phyloP scores from a whole-genome alignment of 805 yeast genomes.

The Ogataea methanolica region DNA sequence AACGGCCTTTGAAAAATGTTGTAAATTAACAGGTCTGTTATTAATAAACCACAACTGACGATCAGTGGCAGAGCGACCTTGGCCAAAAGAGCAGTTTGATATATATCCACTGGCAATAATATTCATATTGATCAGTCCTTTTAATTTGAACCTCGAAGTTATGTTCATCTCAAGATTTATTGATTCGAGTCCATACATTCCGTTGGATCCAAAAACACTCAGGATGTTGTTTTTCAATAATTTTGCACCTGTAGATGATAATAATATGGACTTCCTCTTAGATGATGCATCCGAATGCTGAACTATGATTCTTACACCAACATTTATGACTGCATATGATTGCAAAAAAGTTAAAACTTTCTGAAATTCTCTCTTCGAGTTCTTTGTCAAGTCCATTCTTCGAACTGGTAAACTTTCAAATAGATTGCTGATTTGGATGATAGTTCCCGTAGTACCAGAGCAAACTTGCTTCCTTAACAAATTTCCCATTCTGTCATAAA shows the following conservation, averaged over 20 bases:
- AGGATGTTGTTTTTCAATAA: conserved; percentile 53
- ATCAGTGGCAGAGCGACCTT: conserved; percentile 67
- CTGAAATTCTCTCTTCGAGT: conserved; percentile 64
- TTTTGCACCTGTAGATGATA: conserved; percentile 53
- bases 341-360: conserved; percentile 62
- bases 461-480: conserved; percentile 33
- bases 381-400: conserved; percentile 63
- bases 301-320: conserved; percentile 56
- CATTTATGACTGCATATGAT: conserved; percentile 59
- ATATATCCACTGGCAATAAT: conserved; percentile 53
- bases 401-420: conserved; percentile 80
- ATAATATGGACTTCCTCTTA: conserved; percentile 47
- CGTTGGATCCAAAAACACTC: conserved; percentile 66
- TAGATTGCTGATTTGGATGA: conserved; percentile 50
- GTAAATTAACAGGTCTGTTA: conserved; percentile 64
- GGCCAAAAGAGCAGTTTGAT: conserved; percentile 75
- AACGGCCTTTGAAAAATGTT: conserved; percentile 50
- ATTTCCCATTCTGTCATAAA: conserved; percentile 52
- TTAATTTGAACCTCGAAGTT: conserved; percentile 24
- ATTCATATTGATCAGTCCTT: conserved; percentile 30
- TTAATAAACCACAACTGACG: conserved; percentile 75
- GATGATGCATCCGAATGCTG: conserved; percentile 41
- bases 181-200: conserved; percentile 52
- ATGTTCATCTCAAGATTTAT: conserved; percentile 40
- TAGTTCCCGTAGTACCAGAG: conserved; percentile 67